Evolutionary conservation across 2,329 filamentous ascomycete genomes (phyloP).

Genomic region (Pyrenophora tritici-repentis): DNA sequence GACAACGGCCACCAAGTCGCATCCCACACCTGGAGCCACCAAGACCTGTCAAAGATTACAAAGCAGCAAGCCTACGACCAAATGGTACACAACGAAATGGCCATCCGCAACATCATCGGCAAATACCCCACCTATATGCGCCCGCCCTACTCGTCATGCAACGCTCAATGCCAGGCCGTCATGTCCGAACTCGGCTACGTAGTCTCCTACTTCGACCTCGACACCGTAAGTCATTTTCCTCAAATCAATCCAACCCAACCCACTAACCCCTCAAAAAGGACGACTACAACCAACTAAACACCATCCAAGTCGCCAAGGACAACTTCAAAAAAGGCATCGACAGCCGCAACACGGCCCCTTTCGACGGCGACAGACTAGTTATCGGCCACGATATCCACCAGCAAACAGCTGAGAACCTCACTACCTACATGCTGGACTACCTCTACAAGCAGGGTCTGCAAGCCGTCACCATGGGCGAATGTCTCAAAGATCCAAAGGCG

Average conservation of each 20-base stretch:
- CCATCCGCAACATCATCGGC: conserved; percentile 60
- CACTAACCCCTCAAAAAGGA: conserved; percentile 40
- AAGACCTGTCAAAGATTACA: conserved; percentile 54
- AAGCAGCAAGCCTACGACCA: conserved; percentile 52
- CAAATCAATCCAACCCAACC: neutral
- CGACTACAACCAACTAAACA: conserved; percentile 62
- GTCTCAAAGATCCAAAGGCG: conserved; percentile 50
- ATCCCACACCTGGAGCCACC: conserved; percentile 62
- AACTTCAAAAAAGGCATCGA: conserved; percentile 55
- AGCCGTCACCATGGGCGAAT: conserved; percentile 56
- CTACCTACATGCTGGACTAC: conserved; percentile 51
- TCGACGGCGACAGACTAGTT: conserved; percentile 47
- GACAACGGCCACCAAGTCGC: conserved; percentile 64
- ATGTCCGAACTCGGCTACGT: conserved; percentile 60
- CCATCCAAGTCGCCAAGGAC: conserved; percentile 60
- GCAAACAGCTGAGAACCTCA: conserved; percentile 52
- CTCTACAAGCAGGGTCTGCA: conserved; percentile 47
- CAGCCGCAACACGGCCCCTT: conserved; percentile 47
- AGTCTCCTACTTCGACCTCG: conserved; percentile 65
- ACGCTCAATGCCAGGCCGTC: conserved; percentile 46
- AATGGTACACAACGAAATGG: conserved; percentile 61
- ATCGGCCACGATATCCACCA: conserved; percentile 59
- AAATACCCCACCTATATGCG: conserved; percentile 62
- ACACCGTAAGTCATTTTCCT: conserved; percentile 46
- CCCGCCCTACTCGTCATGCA: conserved; percentile 56